phyloP scores from a whole-genome alignment of 2,329 filamentous ascomycete species.

The Colletotrichum magnum region DNA sequence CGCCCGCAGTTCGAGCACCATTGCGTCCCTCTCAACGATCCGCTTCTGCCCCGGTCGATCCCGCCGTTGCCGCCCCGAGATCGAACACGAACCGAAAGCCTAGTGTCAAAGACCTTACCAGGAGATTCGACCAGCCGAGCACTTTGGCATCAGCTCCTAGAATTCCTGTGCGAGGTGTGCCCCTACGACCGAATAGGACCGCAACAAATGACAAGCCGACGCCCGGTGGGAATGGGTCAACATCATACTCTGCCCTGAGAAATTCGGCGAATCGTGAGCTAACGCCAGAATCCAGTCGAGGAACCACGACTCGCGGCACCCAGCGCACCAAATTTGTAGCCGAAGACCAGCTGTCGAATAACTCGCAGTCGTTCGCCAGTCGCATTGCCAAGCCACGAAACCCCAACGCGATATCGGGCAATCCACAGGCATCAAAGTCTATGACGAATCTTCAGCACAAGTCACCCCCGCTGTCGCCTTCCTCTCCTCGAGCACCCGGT shows the following conservation, averaged over 20 bases:
- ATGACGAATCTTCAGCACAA: slow-evolving; percentile 51
- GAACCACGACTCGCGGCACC: slow-evolving; percentile 40
- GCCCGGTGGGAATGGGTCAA: slow-evolving; percentile 44
- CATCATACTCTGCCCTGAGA: slow-evolving; percentile 59
- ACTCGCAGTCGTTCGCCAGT: slow-evolving; percentile 71
- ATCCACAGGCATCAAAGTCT: slow-evolving; percentile 52
- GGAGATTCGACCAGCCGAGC: slow-evolving; percentile 79
- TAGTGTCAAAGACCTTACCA: slow-evolving; percentile 86
- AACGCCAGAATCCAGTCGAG: slow-evolving; percentile 44
- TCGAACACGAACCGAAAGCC: slow-evolving; percentile 61
- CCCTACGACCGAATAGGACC: slow-evolving; percentile 54
- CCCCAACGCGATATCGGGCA: slow-evolving; percentile 46
- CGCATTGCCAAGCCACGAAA: slow-evolving; percentile 68
- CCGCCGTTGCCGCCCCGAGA: slow-evolving; percentile 51
- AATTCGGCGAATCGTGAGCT: slow-evolving; percentile 51
- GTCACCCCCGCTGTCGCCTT: slow-evolving; percentile 41
- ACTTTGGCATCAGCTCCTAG: slow-evolving; percentile 52
- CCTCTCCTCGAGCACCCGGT: slow-evolving; percentile 58
- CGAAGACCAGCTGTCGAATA: slow-evolving; percentile 67
- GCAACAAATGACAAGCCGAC: slow-evolving; percentile 47
- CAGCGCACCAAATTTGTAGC: slow-evolving; percentile 63
- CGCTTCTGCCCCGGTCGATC: slow-evolving; percentile 69
- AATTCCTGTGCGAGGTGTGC: slow-evolving; percentile 52
- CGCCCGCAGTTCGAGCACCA: slow-evolving; percentile 56
- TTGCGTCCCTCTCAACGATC: slow-evolving; percentile 64